Percentiles rank a stretch among this genome's conserved stretches.
Conservation (phyloP, 176 grass and related monocot species). For the Cenchrus americanus region DNA sequence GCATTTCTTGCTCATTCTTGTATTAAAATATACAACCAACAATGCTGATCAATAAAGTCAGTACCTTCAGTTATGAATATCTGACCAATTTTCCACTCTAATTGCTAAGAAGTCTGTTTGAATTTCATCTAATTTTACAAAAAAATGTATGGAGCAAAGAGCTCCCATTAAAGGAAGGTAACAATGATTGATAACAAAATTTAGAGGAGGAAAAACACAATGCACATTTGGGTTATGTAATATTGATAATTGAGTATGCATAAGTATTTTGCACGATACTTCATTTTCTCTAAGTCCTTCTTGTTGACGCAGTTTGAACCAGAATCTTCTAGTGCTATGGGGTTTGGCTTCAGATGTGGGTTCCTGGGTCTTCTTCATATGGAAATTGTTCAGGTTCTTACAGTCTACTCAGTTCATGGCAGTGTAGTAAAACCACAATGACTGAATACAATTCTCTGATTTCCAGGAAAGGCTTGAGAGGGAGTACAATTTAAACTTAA, state of each 20-base stretch:
- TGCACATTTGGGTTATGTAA: slow-evolving; percentile 18
- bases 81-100: slow-evolving; percentile 12
- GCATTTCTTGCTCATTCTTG: slow-evolving; percentile 9
- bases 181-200: background rate
- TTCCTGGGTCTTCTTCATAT: slow-evolving; percentile 98
- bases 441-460: slow-evolving; percentile 30
- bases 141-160: slow-evolving; percentile 22
- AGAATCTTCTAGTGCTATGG: slow-evolving; percentile 94
- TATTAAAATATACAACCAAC: background rate
- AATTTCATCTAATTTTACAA: slow-evolving; percentile 15
- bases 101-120: background rate
- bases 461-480: slow-evolving; percentile 99
- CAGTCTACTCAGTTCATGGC: slow-evolving; percentile 30
- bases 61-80: slow-evolving; percentile 17
- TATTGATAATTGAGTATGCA: slow-evolving; percentile 21
- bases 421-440: slow-evolving; percentile 35
- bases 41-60: background rate
- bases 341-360: slow-evolving; percentile 95
- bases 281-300: slow-evolving; percentile 26
- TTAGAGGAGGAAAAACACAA: background rate
- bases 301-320: slow-evolving; percentile 81
- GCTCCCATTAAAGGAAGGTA: slow-evolving; percentile 1
- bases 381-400: slow-evolving; percentile 97
- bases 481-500: slow-evolving; percentile 95
- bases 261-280: background rate